Percentiles rank a stretch among this genome's conserved stretches.
These are phyloP conservation scores for Pyrenochaeta sp. DNA, from an alignment of 2,329 filamentous ascomycete genomes.

Conservation along the genomic window DNA sequence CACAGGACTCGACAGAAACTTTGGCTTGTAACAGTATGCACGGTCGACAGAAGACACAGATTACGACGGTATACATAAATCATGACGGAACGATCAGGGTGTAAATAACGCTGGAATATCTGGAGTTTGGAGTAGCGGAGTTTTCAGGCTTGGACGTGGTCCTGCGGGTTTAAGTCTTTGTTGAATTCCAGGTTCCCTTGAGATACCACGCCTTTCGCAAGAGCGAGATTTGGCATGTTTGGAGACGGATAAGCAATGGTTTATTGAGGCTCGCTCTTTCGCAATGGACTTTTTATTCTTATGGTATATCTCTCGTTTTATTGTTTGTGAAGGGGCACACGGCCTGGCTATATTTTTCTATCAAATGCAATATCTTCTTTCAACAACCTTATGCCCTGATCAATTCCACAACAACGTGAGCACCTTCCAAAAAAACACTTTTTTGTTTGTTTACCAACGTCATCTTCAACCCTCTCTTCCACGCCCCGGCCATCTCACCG, in stretches of 20 bases:
- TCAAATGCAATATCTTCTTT: too few species aligned
- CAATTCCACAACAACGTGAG: too few species aligned
- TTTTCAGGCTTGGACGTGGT: neutral
- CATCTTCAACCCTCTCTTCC: too few species aligned
- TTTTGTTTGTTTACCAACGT: too few species aligned
- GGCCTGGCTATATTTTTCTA: too few species aligned
- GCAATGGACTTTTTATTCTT: neutral
- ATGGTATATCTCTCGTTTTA: too few species aligned
- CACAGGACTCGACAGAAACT: conserved; percentile 50
- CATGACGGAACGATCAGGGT: conserved; percentile 5
- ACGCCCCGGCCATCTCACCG: too few species aligned
- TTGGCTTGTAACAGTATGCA: conserved; percentile 45
- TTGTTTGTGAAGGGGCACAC: too few species aligned
- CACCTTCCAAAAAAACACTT: too few species aligned
- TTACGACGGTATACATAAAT: neutral
- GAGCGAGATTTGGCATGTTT: conserved; percentile 21
- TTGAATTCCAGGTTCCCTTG: conserved; percentile 8
- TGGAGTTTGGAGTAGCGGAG: neutral
- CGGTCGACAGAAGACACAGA: neutral
- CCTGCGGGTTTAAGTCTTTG: conserved; percentile 1
- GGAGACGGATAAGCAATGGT: neutral
- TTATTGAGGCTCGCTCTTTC: neutral
- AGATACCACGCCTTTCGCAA: conserved; percentile 35
- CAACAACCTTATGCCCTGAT: too few species aligned
- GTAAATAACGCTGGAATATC: neutral